These are phyloP conservation scores for Setaria italica DNA, from an alignment of 202 grass and related monocot species.

Conservation along the genomic window DNA sequence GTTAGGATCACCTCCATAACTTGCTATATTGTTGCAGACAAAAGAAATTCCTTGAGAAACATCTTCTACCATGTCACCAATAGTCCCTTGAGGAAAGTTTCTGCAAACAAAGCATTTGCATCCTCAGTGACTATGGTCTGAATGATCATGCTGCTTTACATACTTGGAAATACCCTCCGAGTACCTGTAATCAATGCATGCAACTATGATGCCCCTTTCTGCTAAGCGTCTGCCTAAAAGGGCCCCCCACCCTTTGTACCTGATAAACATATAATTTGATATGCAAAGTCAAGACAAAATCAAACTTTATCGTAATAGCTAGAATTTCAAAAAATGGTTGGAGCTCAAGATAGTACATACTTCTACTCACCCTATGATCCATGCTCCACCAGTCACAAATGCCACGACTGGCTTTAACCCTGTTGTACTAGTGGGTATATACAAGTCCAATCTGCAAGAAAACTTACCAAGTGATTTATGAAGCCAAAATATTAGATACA, in stretches of 20 bases:
- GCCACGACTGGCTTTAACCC: slow-evolving; percentile 68
- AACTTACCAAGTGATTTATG: slow-evolving; percentile 10
- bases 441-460: slow-evolving; percentile 81
- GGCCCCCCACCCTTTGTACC: slow-evolving; percentile 96
- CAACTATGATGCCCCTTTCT: slow-evolving; percentile 95
- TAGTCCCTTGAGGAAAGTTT: slow-evolving; percentile 97
- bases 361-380: slow-evolving; percentile 96
- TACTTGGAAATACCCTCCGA: slow-evolving; percentile 14
- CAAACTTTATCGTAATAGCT: slow-evolving; percentile 7
- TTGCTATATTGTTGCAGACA: slow-evolving; percentile 82
- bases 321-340: neutral
- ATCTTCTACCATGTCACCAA: slow-evolving; percentile 92
- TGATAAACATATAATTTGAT: slow-evolving; percentile 37
- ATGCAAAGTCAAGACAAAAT: slow-evolving; percentile 19
- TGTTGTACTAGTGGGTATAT: slow-evolving; percentile 65
- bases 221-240: slow-evolving; percentile 94
- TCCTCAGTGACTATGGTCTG: slow-evolving; percentile 31
- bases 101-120: slow-evolving; percentile 56
- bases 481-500: slow-evolving; percentile 6
- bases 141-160: slow-evolving; percentile 8
- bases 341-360: slow-evolving; percentile 42
- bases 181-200: slow-evolving; percentile 96
- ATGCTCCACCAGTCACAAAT: slow-evolving; percentile 92
- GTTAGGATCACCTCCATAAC: slow-evolving; percentile 87
- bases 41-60: slow-evolving; percentile 84